Evolutionary conservation across 345 rosid genomes (phyloP), one percentile per base, ranked within the genome.

Genomic region (Garcia nutans): DNA sequence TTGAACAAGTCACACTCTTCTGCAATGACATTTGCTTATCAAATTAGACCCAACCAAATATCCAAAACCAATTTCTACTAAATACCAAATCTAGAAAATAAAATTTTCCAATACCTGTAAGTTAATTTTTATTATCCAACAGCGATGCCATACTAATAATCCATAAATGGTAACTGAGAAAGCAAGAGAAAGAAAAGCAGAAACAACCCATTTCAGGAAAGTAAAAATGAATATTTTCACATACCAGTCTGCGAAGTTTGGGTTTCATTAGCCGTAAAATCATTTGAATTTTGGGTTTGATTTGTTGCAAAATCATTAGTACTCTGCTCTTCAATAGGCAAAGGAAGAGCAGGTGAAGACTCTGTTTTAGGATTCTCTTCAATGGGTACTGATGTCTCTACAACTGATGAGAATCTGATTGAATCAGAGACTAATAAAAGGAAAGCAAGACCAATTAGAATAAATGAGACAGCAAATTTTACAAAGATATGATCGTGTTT

Each of bases 391-490:
- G 69, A 82, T 28, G 81, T 56, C 24, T 76, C 79, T 3, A 82
- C 33, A 59, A 79, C 69, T 8, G 90, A 80, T 22, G 96, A 63
- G 61, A 88, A 80, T 10, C 73, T n/a, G 83, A 88, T 28, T 69
- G 96, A 87, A 82, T 76, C 87, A 54, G 92, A 87, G 84, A 84
- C 42, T 62, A 91, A 83, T 71, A 92, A 84, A 73, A 86, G 92
- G 75, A 88, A 94, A 75, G 94, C 90, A 68, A 92, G 81, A 75
- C 85, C 89, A 19, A 85, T 24, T 1, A 92, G 54, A 44, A 85
- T 77, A 76, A 91, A 82, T 26, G 91, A 92, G 79, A 83, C 16
- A 0, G 83, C 88, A 76, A 88, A 80, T 72, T 94, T 94, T 37
- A 91, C 59, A 42, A 88, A 70, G 75, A 86, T 72, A 75, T 86